A percentile compares a stretch with the other conserved stretches of the same genome.
Evolutionary conservation across 768 basidiomycete genomes (phyloP).

Genomic region (Lentinula sp.): DNA sequence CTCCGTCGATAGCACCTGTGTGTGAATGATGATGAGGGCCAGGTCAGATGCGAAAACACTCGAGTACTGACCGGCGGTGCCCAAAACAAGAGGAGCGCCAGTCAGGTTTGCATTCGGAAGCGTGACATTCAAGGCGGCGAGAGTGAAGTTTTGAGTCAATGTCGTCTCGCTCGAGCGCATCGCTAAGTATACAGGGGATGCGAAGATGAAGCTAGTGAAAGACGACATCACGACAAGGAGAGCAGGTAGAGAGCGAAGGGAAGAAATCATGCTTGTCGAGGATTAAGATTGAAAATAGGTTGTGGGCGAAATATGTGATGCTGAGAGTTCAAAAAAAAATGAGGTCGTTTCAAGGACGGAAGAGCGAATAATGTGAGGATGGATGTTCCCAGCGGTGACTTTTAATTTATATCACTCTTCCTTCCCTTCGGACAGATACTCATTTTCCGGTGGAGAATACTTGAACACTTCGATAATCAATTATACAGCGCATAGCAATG

Average conservation of each 20-base stretch:
- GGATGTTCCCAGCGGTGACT: no score
- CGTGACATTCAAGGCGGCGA: slow-evolving; percentile 37
- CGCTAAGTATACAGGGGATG: background rate
- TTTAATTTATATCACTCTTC: no score
- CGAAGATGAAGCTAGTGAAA: background rate
- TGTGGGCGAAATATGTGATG: background rate
- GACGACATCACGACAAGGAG: background rate
- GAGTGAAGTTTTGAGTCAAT: slow-evolving; percentile 30
- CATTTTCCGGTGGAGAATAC: background rate
- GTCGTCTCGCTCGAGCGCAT: background rate
- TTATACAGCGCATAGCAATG: background rate
- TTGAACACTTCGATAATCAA: background rate
- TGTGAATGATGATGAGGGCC: background rate
- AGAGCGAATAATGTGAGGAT: no score
- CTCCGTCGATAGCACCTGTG: slow-evolving; percentile 29
- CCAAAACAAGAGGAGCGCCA: slow-evolving; percentile 40
- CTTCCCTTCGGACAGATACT: background rate
- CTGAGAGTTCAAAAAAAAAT: background rate
- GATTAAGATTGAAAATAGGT: background rate
- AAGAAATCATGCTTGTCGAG: background rate
- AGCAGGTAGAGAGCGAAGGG: background rate
- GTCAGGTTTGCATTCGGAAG: slow-evolving; percentile 35
- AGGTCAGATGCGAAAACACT: background rate
- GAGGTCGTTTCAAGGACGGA: background rate
- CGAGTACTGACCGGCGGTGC: slow-evolving; percentile 25